Conservation (phyloP, 2,329 filamentous ascomycete species). For the Colletotrichum melonis region DNA sequence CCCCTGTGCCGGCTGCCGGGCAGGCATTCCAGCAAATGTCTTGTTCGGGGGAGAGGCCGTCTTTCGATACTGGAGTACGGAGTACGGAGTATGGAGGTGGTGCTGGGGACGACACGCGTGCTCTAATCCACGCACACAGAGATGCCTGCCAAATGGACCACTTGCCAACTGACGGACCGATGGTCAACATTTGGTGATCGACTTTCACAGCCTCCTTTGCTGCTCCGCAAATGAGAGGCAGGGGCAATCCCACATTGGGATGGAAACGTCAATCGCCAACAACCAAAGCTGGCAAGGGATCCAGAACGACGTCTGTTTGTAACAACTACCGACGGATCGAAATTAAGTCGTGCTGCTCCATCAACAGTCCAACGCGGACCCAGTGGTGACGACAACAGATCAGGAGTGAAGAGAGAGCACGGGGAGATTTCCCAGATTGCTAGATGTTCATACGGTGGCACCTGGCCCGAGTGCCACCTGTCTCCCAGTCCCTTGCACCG, state of each 20-base stretch:
- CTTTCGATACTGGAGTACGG: slow-evolving; percentile 3
- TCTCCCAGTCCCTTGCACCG: neutral
- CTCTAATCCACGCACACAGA: neutral
- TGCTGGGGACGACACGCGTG: slow-evolving; percentile 18
- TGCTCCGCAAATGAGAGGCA: slow-evolving; percentile 23
- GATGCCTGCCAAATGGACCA: neutral
- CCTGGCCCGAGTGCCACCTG: slow-evolving; percentile 6
- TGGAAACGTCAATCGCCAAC: slow-evolving; percentile 12
- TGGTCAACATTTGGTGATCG: slow-evolving; percentile 16
- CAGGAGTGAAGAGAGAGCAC: slow-evolving; percentile 1
- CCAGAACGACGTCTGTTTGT: slow-evolving; percentile 26
- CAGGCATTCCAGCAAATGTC: slow-evolving; percentile 10
- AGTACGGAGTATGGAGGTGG: neutral
- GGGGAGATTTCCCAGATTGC: slow-evolving; percentile 21
- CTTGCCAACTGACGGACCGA: slow-evolving; percentile 2
- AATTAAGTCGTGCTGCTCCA: slow-evolving; percentile 23
- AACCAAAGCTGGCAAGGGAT: neutral
- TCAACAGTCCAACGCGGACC: slow-evolving; percentile 6
- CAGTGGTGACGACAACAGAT: slow-evolving; percentile 27
- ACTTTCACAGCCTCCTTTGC: slow-evolving; percentile 29
- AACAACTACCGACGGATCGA: slow-evolving; percentile 31
- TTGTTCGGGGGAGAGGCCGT: slow-evolving; percentile 11
- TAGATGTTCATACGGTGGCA: slow-evolving; percentile 9
- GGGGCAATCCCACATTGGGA: slow-evolving; percentile 28
- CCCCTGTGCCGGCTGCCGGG: slow-evolving; percentile 15